Base-by-base conservation (phyloP, 2,329 filamentous ascomycete genomes). In the Colletotrichum lentis region DNA sequence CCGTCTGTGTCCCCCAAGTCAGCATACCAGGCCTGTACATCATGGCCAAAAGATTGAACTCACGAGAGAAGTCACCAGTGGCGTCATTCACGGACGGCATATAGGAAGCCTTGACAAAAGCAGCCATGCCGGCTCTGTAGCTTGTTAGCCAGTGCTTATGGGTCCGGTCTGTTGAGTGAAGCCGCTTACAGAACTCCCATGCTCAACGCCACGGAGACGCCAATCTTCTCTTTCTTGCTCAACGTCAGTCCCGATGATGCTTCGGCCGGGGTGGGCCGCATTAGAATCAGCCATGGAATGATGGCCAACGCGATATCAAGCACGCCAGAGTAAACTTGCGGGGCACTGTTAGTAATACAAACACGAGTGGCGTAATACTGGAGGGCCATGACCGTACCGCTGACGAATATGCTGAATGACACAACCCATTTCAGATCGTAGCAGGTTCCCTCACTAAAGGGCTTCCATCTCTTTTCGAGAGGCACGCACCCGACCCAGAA, bases 201-300 rank as follows among this genome's bases (percentile, higher is more conserved):
- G 56, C 78, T 80, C 72, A 80, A 75, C 14, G 76, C 77, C 11
- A 76, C 61, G 1, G 75, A 76, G 11, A 81, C 76, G 4, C 76
- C 74, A 24, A 79, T 71, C 61, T 80, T 80, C 27, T 80, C 79
- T 50, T 76, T 77, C 39, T 71, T 74, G n/a, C 66, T 69, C 6
- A 69, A 22, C 1, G 35, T 69, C 4, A 69, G 62, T 24, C 66
- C 66, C 4, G 66, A 69, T 20, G 66, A 69, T 24, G 46, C 55
- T 20, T 69, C 56, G 7, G 55, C 55, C 4, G 62, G 56, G 2
- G 24, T 69, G 7, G 66, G 66, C 27, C 72, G 75, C 73, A 81
- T 80, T 16, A 78, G 74, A 22, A 67, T 69, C 8, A 80, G 65
- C 79, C 79, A 81, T 1, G 80, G 79, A 24, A 81, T 70, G 2